A percentile compares a stretch with the other conserved stretches of the same genome.
These are phyloP conservation scores for Colletotrichum tabaci DNA, from an alignment of 2,329 filamentous ascomycete genomes.

Conservation along the genomic window DNA sequence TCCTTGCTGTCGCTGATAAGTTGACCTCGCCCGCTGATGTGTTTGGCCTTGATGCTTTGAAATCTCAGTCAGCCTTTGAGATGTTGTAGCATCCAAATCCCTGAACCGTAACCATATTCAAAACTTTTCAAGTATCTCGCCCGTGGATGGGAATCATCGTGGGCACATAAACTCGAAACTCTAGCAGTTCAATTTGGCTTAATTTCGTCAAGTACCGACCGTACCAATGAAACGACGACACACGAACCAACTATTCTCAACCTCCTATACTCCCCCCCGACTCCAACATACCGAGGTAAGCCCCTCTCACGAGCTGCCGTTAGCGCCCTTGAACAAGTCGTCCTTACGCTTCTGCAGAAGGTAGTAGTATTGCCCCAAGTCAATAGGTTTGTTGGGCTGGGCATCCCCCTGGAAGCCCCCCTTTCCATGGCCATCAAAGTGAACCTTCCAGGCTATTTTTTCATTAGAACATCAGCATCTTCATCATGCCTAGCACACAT, in stretches of 20 bases:
- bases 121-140: too few species aligned
- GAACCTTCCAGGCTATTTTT: constrained; percentile 54
- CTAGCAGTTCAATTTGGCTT: background rate
- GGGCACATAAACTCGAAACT: too few species aligned
- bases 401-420: constrained; percentile 52
- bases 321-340: constrained; percentile 1
- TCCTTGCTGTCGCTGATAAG: too few species aligned
- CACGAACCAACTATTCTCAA: background rate
- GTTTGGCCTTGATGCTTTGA: too few species aligned
- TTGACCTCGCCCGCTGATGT: too few species aligned
- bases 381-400: constrained; percentile 26
- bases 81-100: too few species aligned
- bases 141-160: too few species aligned
- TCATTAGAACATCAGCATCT: constrained; percentile 44
- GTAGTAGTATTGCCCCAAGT: constrained; percentile 54
- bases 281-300: background rate
- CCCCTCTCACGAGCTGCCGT: background rate
- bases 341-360: constrained; percentile 53
- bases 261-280: too few species aligned
- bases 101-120: too few species aligned
- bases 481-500: background rate
- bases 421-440: constrained; percentile 57
- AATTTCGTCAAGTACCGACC: background rate
- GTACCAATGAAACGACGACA: background rate
- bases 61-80: too few species aligned